Base-by-base conservation (phyloP, 129 eudicot species). In the Apium graveolens region DNA sequence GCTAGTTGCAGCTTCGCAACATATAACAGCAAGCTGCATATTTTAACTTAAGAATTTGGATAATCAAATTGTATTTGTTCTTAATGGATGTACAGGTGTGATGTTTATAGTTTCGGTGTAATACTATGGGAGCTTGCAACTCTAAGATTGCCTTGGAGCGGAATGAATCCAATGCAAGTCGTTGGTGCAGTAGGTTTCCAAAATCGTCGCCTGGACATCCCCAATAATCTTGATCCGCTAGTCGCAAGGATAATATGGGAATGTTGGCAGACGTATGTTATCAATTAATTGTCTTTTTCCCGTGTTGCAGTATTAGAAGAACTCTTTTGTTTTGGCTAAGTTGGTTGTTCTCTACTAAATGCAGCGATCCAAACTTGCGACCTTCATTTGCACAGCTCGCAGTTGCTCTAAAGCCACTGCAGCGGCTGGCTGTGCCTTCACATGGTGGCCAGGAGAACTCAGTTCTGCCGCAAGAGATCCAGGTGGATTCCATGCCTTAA, bases 141-240 rank as follows among this genome's bases (percentile, higher is more conserved):
- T 26, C 76, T 96, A 46, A 89, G 90, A 80, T 79, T 96, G 85
- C 99, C 99, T 73, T 96, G 99, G 99, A 92, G 89, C 39, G 99
- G 96, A 20, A 92, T 96, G 99, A 96, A 96, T 78, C 99, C 97
- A 0, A 92, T 96, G 99, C 99, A 96, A 86, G 99, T 96, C 6
- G 99, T 96, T 11, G 99, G 99, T 35, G 99, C 99, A 41, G 99
- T 96, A 34, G 99, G 99, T 75, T 96, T 96, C 81, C 99, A 96
- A 78, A 90, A 96, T 80, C 96, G 92, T 7, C 96, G 99, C 53
- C 92, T 92, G 14, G 99, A 96, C 26, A 96, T 96, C 84, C 95
- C 99, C 73, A 91, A 88, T 84, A 96, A 96, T 73, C 82, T 96
- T 46, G 97, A 96, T 78, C 97, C 97, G 1, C 39, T 96, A 76